Conservation (phyloP, 2,329 filamentous ascomycete genomes). For the Colletotrichum tabaci region DNA sequence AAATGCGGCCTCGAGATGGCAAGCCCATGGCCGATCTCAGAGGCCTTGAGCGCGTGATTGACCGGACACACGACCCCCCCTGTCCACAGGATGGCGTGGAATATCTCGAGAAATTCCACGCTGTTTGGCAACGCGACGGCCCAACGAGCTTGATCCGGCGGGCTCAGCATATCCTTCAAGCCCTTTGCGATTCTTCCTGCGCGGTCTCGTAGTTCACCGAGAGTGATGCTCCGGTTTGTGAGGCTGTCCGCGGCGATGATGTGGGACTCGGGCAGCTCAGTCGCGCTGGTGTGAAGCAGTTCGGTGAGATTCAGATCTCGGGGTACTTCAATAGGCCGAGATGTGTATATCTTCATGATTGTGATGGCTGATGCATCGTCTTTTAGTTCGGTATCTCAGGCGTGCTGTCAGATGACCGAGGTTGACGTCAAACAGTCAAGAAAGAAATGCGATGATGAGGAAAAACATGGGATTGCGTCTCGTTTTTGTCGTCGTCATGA, state of each 20-base stretch:
- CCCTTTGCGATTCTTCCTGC: slow-evolving; percentile 59
- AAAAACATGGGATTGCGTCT: neutral
- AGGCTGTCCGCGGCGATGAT: slow-evolving; percentile 60
- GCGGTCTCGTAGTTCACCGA: slow-evolving; percentile 58
- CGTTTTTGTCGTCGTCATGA: neutral
- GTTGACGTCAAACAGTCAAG: neutral
- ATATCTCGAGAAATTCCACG: slow-evolving; percentile 60
- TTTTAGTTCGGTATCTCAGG: neutral
- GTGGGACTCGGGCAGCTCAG: slow-evolving; percentile 57
- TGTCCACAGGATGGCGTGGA: slow-evolving; percentile 59
- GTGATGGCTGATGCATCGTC: slow-evolving; percentile 16
- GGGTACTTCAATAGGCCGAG: slow-evolving; percentile 52
- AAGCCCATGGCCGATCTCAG: slow-evolving; percentile 59
- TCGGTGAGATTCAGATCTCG: slow-evolving; percentile 59
- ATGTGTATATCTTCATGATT: slow-evolving; percentile 54
- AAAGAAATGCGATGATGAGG: neutral
- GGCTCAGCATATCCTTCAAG: slow-evolving; percentile 50
- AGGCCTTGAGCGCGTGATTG: slow-evolving; percentile 56
- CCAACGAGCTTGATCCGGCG: slow-evolving; percentile 56
- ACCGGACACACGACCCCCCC: slow-evolving; percentile 57
- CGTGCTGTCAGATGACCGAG: neutral
- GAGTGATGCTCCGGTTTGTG: slow-evolving; percentile 60
- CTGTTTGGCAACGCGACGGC: slow-evolving; percentile 61
- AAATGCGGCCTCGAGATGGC: slow-evolving; percentile 59
- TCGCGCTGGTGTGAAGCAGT: slow-evolving; percentile 57